Base-by-base conservation (phyloP, 2,329 filamentous ascomycete genomes). In the Atkinsonella hypoxylon region DNA sequence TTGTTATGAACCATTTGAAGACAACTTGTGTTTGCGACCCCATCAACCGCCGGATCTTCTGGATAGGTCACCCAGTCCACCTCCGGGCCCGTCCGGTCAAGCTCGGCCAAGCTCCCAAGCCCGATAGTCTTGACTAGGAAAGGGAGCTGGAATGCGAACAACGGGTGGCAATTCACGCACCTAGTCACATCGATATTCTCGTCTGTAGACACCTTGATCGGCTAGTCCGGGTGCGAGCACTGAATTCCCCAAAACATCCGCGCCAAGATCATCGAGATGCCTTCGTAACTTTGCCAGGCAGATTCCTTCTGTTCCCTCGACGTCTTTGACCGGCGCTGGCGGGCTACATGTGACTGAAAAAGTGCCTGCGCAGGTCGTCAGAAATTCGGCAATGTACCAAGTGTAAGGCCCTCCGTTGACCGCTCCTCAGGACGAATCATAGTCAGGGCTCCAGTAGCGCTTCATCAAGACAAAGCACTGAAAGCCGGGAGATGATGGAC, bases 1-100 rank as follows among this genome's bases (percentile, higher is more conserved):
- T 61, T 55, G 39, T 42, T 15, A 62, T 36, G 22, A 64, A 62
- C 53, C 63, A 68, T 49, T 69, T 69, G 56, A 69, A 68, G 2
- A 61, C 62, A 26, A 58, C 51, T 52, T 56, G 22, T 48, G 22
- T 48, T 49, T 46, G 20, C 40, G 39, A 11, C 49, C 47, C 10
- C n/a, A 31, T 51, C 32, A 47, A 55, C 12, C 10, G 10, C 3
- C 41, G 50, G 15, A 17, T 31, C 26, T 22, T 2, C 42, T 22
- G 2, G 36, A 58, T 36, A 54, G 1, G 51, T 41, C 9, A 63
- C 61, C 39, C 62, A 56, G 44, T 66, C 64, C 13, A 61, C 58
- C 36, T 60, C 44, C 0, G 58, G 57, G 0, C 51, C 54, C 9
- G 66, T 52, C 26, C 63, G 52, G 31, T 62, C 61, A 8, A 66